Conservation (phyloP, 768 basidiomycete genomes). For the Auriscalpium microsporum region DNA sequence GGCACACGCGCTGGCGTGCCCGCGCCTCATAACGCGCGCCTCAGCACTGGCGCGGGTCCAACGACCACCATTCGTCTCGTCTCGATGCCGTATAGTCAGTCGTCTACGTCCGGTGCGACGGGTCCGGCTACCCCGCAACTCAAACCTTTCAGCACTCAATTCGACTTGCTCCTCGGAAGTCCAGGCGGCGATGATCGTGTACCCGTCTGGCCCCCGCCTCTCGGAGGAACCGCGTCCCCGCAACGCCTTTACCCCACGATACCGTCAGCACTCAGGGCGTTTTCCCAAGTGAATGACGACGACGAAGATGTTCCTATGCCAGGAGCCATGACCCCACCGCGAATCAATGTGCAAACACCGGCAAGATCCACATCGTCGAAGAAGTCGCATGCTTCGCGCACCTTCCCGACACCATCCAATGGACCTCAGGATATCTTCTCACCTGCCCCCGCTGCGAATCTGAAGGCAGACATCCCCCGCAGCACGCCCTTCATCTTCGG, state of each 20-base stretch:
- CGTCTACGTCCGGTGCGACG: neutral
- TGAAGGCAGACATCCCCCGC: conserved; percentile 16
- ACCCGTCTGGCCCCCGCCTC: conserved; percentile 36
- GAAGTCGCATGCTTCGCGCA: conserved; percentile 11
- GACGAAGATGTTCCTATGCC: conserved; percentile 32
- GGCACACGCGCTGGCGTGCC: conserved; percentile 50
- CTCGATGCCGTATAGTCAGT: conserved; percentile 13
- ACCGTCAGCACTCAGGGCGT: conserved; percentile 21
- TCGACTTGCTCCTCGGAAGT: conserved; percentile 57
- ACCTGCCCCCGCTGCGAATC: conserved; percentile 22
- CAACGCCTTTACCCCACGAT: conserved; percentile 33
- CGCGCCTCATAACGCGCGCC: conserved; percentile 50
- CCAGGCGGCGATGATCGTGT: conserved; percentile 27
- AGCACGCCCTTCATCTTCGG: conserved; percentile 66
- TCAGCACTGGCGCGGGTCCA: conserved; percentile 40
- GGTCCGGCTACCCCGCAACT: conserved; percentile 50
- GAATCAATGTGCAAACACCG: conserved; percentile 18
- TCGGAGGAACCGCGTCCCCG: conserved; percentile 10
- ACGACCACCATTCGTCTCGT: conserved; percentile 42
- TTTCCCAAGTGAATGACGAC: conserved; percentile 20
- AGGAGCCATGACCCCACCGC: conserved; percentile 21
- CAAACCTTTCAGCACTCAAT: conserved; percentile 55
- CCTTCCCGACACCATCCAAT: conserved; percentile 24
- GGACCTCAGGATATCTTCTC: conserved; percentile 33
- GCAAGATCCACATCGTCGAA: conserved; percentile 1